Evolutionary conservation across 2,329 filamentous ascomycete genomes (phyloP), one percentile per base, ranked within the genome.

Genomic region (Cladorrhinum sp.): DNA sequence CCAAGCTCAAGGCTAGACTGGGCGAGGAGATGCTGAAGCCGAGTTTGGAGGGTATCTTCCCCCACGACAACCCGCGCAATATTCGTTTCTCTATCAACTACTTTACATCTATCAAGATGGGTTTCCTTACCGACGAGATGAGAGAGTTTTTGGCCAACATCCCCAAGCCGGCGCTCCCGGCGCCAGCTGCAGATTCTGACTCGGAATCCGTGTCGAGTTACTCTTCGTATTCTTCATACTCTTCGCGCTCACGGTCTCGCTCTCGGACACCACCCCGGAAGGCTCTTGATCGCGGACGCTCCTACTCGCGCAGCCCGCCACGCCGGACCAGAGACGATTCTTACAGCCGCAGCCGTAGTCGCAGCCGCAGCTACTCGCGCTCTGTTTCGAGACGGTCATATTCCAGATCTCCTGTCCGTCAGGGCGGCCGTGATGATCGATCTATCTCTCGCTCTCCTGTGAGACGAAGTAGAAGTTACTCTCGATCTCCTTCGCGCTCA

Each of bases 31-130:
- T 86, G 55, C 80, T 98, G 42, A 87, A 88, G 63, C 86, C 92
- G 55, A 90, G 85, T 72, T 86, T 97, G 62, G 86, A 88, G 42
- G 94, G 94, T 28, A 79, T 99, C 49, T 98, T 99, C 81, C 95
- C 95, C 0, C 88, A 81, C 63, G 93, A 98, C 73, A 91, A 92
- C 70, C 86, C 92, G 23, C 88, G 91, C 72, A 95, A 97, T 75
- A 92, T 93, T 42, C 87, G 94, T 58, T 99, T 99, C 80, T 91
- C 93, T 55, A 96, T 99, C 86, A 99, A 99, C 77, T 99, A 97
- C 82, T 98, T 99, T 75, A 99, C 95, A 9, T 95, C 92, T 70
- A 96, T 99, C 70, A 92, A 93, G 61, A 96, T 99, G 90, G 95
- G 95, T 72, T 86, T 86, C 23, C 82, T 99, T 64, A 99, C 95